Evolutionary conservation across 345 rosid genomes (phyloP), one percentile per base, ranked within the genome.

Genomic region (Melastoma malabathricum): DNA sequence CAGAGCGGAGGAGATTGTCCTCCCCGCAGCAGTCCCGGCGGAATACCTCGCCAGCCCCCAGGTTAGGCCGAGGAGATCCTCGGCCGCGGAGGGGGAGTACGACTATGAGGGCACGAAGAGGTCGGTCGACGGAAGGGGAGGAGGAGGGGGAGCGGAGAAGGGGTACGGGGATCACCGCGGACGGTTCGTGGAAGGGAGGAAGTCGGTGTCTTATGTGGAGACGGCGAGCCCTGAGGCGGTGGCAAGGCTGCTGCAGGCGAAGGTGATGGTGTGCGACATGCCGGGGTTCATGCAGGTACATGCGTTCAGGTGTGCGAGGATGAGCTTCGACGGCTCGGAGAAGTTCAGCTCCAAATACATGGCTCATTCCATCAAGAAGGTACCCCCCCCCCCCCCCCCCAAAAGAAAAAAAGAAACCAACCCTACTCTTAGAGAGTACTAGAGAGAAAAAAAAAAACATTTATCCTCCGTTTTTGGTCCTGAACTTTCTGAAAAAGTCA

Each of bases 311-410:
- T 85, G 87, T 57, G 89, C 95, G 12, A 75, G 97, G 48, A 68
- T 61, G 56, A 81, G 82, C 19, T 77, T 70, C 22, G 89, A 85
- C 58, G 68, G 80, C 66, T 81, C 77, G 71, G 93, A 82, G 66
- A 77, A 71, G 55, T 82, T 82, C 47, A 89, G 97, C 78, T 44
- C 93, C 18, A 85, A 67, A 56, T 86, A 79, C 75, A 72, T 85
- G 71, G 97, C 97, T 67, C 81, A 66, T 59, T 80, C 82, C 74
- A 77, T 85, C 50, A 89, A 89, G 72, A 85, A 79, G 97, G 97
- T 82, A 5, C 6, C 22, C 43, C 5, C 3, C 17, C 25, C 25
- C 2, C n/a, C n/a, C n/a, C n/a, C n/a, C n/a, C n/a, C n/a, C n/a
- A n/a, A n/a, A n/a, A n/a, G n/a, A n/a, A n/a, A n/a, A n/a, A n/a